Percentiles rank a stretch among this genome's conserved stretches.
Evolutionary conservation across 2,329 filamentous ascomycete species (phyloP).

Genomic region (Teratosphaeria zuluensis): DNA sequence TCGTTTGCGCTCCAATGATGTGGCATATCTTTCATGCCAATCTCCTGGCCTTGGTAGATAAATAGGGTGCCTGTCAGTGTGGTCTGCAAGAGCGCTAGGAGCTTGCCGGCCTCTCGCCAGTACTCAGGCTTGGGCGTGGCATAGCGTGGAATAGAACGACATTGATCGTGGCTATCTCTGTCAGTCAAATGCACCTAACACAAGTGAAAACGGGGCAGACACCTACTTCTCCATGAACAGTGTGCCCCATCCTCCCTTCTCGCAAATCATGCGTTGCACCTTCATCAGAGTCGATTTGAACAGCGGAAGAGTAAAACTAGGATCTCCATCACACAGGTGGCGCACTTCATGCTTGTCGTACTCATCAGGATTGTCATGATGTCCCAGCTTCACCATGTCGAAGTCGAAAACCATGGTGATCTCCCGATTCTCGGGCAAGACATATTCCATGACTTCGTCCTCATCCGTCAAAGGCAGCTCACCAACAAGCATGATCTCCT

Average conservation of each 20-base stretch:
- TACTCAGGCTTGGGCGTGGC: neutral
- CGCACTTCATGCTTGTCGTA: slow-evolving; percentile 15
- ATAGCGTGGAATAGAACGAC: neutral
- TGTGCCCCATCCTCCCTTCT: slow-evolving; percentile 52
- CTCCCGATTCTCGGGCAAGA: slow-evolving; percentile 45
- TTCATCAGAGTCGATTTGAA: slow-evolving; percentile 14
- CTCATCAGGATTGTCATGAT: slow-evolving; percentile 16
- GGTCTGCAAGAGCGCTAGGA: slow-evolving; percentile 48
- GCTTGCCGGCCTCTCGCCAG: slow-evolving; percentile 41
- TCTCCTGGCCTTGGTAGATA: slow-evolving; percentile 61
- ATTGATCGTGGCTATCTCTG: neutral
- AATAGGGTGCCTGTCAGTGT: slow-evolving; percentile 55
- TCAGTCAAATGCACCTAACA: neutral
- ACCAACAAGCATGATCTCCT: slow-evolving; percentile 40
- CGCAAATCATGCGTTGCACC: slow-evolving; percentile 39
- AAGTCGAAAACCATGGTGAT: slow-evolving; percentile 68
- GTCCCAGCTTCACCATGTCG: slow-evolving; percentile 43
- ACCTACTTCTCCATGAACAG: slow-evolving; percentile 54
- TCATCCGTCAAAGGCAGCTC: slow-evolving; percentile 41
- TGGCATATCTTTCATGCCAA: slow-evolving; percentile 58
- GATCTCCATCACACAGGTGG: slow-evolving; percentile 19
- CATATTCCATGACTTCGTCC: slow-evolving; percentile 43
- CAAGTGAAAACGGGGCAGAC: neutral
- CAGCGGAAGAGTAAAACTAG: slow-evolving; percentile 17
- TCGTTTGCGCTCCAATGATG: slow-evolving; percentile 47